Evolutionary conservation across 2,329 filamentous ascomycete genomes (phyloP).

Genomic region (Chrysoporthe austroafricana): DNA sequence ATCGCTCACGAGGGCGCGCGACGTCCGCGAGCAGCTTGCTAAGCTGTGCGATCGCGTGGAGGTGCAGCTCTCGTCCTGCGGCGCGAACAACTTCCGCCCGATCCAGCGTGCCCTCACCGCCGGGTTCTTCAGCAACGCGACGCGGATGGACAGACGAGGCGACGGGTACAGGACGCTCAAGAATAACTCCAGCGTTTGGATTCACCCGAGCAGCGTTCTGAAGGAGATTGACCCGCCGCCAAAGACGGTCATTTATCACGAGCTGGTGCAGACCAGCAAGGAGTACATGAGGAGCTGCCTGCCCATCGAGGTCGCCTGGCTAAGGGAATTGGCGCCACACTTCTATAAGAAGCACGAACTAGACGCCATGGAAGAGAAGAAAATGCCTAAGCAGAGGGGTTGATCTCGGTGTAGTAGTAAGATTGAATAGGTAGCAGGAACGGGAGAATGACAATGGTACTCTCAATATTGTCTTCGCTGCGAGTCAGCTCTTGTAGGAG

Average conservation of each 20-base stretch:
- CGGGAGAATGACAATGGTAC: background rate
- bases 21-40: constrained; percentile 89
- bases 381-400: constrained; percentile 46
- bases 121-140: constrained; percentile 94
- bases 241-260: constrained; percentile 87
- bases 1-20: constrained; percentile 83
- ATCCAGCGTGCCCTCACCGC: constrained; percentile 88
- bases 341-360: constrained; percentile 92
- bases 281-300: constrained; percentile 92
- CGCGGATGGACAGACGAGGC: constrained; percentile 79
- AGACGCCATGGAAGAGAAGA: constrained; percentile 80
- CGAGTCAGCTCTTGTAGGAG: background rate
- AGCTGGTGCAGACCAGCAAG: constrained; percentile 80
- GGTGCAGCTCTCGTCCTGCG: constrained; percentile 71
- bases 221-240: constrained; percentile 75
- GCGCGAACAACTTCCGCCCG: constrained; percentile 71
- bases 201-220: constrained; percentile 87
- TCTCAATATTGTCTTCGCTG: background rate
- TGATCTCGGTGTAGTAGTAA: background rate
- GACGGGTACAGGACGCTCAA: constrained; percentile 91
- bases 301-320: constrained; percentile 82
- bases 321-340: constrained; percentile 89
- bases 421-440: background rate
- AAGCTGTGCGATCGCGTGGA: constrained; percentile 95
- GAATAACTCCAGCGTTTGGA: constrained; percentile 83